phyloP scores from a whole-genome alignment of 2,329 filamentous ascomycete species.

The Verticillium nonalfalfae region DNA sequence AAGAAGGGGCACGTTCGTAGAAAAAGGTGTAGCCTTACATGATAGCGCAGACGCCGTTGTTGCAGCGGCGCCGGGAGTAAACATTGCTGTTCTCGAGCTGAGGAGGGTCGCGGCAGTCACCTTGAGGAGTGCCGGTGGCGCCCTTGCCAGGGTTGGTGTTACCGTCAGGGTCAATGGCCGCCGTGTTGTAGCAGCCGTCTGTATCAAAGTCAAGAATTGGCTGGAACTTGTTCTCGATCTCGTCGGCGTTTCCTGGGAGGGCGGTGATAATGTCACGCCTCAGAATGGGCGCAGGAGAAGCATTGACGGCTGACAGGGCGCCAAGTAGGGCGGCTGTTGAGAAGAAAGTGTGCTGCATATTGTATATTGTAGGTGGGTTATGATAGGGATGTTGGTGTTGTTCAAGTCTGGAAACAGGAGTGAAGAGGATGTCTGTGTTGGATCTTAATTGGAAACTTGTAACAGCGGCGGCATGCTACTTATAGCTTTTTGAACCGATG shows the following conservation, averaged over 20 bases:
- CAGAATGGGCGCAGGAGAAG: slow-evolving; percentile 7
- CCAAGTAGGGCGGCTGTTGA: slow-evolving; percentile 7
- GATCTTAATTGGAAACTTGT: too few relatives aligned
- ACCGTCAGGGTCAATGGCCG: slow-evolving; percentile 32
- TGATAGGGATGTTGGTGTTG: neutral
- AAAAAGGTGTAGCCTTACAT: slow-evolving; percentile 13
- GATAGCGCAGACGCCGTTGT: slow-evolving; percentile 24
- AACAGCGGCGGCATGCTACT: neutral
- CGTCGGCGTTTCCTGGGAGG: slow-evolving; percentile 23
- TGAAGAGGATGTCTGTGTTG: neutral
- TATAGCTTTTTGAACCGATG: neutral
- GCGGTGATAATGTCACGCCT: slow-evolving; percentile 20
- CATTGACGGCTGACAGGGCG: slow-evolving; percentile 12
- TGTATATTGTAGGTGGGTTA: neutral
- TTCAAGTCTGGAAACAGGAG: neutral
- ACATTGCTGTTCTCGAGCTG: slow-evolving; percentile 23
- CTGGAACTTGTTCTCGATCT: slow-evolving; percentile 26
- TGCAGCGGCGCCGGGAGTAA: slow-evolving; percentile 23
- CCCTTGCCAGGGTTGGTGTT: slow-evolving; percentile 18
- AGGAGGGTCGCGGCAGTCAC: slow-evolving; percentile 19
- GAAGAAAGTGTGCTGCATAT: neutral
- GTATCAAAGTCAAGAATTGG: slow-evolving; percentile 31
- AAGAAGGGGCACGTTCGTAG: neutral
- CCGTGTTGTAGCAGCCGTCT: slow-evolving; percentile 37
- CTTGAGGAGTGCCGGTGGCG: slow-evolving; percentile 14